Evolutionary conservation across 176 grass and related monocot species (phyloP).

Genomic region (bread wheat (Triticum aestivum)): DNA sequence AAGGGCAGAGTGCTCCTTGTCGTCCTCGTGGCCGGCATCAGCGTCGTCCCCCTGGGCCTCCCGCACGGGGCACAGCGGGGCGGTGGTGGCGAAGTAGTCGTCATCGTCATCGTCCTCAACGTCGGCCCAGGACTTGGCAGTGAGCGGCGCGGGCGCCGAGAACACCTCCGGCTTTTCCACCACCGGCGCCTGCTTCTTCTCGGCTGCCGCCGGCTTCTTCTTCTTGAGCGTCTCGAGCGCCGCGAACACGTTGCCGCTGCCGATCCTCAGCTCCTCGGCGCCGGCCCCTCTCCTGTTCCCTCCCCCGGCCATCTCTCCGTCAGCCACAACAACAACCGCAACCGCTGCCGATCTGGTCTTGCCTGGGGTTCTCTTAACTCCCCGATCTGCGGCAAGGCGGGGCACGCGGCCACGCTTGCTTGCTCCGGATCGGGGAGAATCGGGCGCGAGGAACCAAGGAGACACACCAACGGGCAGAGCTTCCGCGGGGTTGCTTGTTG

Average conservation of each 20-base stretch:
- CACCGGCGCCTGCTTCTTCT: constrained; percentile 20
- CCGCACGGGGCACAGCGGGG: constrained; percentile 60
- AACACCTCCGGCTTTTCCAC: constrained; percentile 47
- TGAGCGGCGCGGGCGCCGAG: constrained; percentile 63
- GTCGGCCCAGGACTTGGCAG: constrained; percentile 81
- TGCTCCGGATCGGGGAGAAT: neutral
- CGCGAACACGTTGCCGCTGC: constrained; percentile 80
- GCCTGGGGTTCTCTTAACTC: neutral
- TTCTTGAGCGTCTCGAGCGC: constrained; percentile 92
- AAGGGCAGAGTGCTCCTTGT: neutral
- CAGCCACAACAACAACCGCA: neutral
- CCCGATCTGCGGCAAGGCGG: constrained; percentile 1
- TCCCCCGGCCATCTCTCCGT: constrained; percentile 58
- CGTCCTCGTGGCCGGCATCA: neutral
- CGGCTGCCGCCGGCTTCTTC: constrained; percentile 47
- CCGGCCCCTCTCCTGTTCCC: constrained; percentile 55
- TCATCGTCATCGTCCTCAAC: constrained; percentile 91
- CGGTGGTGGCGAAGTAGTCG: constrained; percentile 80
- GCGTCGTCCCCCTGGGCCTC: neutral
- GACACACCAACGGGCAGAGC: neutral
- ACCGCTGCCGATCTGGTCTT: constrained; percentile 7
- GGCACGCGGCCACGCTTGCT: neutral
- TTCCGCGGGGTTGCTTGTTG: neutral
- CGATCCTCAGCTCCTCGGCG: constrained; percentile 62
- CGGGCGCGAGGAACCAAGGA: neutral